Base-by-base conservation (phyloP, 2,329 filamentous ascomycete species). In the Lasiodiplodia citricola region DNA sequence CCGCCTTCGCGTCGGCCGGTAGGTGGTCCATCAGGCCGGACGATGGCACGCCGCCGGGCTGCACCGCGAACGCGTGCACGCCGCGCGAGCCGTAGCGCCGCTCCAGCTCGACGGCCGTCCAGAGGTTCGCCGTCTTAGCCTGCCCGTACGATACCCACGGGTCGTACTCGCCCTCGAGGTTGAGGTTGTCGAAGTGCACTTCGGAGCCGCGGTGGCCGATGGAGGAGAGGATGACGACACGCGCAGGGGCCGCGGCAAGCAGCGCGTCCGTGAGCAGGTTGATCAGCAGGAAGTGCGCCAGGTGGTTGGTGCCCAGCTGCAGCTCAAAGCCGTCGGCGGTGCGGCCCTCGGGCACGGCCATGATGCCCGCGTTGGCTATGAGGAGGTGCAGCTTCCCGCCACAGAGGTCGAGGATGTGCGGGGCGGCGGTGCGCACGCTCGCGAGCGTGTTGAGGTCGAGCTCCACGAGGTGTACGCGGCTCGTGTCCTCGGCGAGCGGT, bases 281-380 rank as follows among this genome's bases (percentile, higher is more conserved):
- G 69, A 86, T 84, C 16, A 88, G 79, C 0, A 87, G 80, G 76
- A 88, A 88, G 71, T 87, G 84, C 10, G 77, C 80, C 1, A 89
- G 75, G 72, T 88, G 82, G 73, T 88, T 87, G 7, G 80, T 83
- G 41, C 81, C 86, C 69, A 88, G 84, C 68, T 88, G 85, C 0
- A 74, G 73, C 71, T 88, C 86, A 50, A 72, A 66, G 47, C 77
- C 76, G 57, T 78, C 74, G 3, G 74, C 71, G 70, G 52, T 67
- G 73, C 1, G 75, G 16, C 3, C 68, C 69, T 11, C 68, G 66
- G 56, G 75, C 74, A 16, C 74, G 67, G 55, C 79, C 73, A 74
- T 78, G 41, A 78, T 72, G 47, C 74, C 75, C 14, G 74, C 74
- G 62, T 77, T 78, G 69, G 70, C 71, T 54, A 78, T 70, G 0